Evolutionary conservation across 441 rosid genomes (phyloP).

Genomic region (Hura crepitans): DNA sequence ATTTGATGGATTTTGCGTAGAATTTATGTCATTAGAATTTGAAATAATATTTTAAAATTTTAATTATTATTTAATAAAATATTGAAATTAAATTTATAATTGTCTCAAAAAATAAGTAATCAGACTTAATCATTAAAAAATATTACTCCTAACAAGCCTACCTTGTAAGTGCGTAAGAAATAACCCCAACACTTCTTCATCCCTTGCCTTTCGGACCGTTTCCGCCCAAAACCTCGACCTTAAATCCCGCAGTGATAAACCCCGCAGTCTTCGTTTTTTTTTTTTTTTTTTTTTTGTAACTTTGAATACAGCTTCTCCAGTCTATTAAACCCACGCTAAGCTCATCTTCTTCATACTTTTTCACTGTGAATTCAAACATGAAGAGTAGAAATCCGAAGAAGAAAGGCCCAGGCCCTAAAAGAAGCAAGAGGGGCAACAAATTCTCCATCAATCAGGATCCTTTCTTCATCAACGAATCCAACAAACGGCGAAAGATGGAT

Average conservation of each 20-base stretch:
- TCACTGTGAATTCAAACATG: conserved; percentile 18
- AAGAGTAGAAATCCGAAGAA: conserved; percentile 29
- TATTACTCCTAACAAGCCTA: no score
- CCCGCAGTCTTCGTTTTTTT: no score
- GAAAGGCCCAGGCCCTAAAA: conserved; percentile 16
- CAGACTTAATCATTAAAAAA: no score
- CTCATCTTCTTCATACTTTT: neutral
- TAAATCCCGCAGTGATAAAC: neutral
- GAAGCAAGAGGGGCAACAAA: conserved; percentile 19
- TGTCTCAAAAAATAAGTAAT: no score
- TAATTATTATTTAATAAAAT: no score
- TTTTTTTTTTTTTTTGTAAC: no score
- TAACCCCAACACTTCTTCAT: neutral
- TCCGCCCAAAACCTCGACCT: neutral
- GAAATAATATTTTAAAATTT: no score
- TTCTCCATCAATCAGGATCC: conserved; percentile 41
- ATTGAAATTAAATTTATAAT: no score
- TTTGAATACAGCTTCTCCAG: no score
- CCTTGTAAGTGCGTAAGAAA: no score
- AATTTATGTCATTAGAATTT: no score
- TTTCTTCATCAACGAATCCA: conserved; percentile 48
- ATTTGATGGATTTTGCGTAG: no score
- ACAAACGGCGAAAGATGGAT: conserved; percentile 51
- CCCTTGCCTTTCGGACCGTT: neutral
- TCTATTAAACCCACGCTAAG: neutral